Percentiles rank a stretch among this genome's conserved stretches.
These are phyloP conservation scores for Schwanniomyces etchellsii DNA, from an alignment of 1,139 yeast species.

Conservation along the genomic window DNA sequence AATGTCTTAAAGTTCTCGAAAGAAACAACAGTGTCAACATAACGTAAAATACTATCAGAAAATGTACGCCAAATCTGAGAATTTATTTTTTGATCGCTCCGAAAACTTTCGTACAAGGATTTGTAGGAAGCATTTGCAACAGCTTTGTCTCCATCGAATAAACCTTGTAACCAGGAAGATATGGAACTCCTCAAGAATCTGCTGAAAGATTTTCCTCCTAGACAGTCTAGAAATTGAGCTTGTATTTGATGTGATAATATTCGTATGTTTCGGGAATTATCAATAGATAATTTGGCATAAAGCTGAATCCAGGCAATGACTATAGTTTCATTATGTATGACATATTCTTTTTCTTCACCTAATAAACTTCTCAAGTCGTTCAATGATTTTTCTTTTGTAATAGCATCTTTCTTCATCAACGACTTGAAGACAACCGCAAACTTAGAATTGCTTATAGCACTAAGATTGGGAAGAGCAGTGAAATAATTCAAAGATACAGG, in stretches of 20 bases:
- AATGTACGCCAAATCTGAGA: conserved; percentile 56
- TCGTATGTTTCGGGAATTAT: conserved; percentile 63
- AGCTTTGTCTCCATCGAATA: conserved; percentile 60
- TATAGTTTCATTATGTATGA: conserved; percentile 41
- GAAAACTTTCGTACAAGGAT: conserved; percentile 50
- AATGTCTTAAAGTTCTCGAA: conserved; percentile 58
- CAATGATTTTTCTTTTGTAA: conserved; percentile 79
- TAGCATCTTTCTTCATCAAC: conserved; percentile 69
- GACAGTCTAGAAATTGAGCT: conserved; percentile 36
- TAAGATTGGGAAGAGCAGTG: conserved; percentile 72
- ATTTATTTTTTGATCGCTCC: conserved; percentile 50
- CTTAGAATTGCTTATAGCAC: conserved; percentile 50
- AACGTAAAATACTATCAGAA: conserved; percentile 48
- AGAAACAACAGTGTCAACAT: conserved; percentile 45
- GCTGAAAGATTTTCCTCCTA: conserved; percentile 56
- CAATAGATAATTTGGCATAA: conserved; percentile 73
- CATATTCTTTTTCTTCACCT: too few species aligned
- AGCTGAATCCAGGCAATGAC: conserved; percentile 72
- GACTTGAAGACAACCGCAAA: conserved; percentile 66
- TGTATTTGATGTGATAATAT: conserved; percentile 59
- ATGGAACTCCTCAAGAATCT: conserved; percentile 66
- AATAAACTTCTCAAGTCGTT: too few species aligned
- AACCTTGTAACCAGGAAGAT: conserved; percentile 69
- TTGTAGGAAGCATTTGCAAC: conserved; percentile 50
- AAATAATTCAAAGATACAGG: conserved; percentile 71